A percentile compares a stretch with the other conserved stretches of the same genome.
phyloP scores from a whole-genome alignment of 1,284 basidiomycete species.

The Phenoliferia sp. region DNA sequence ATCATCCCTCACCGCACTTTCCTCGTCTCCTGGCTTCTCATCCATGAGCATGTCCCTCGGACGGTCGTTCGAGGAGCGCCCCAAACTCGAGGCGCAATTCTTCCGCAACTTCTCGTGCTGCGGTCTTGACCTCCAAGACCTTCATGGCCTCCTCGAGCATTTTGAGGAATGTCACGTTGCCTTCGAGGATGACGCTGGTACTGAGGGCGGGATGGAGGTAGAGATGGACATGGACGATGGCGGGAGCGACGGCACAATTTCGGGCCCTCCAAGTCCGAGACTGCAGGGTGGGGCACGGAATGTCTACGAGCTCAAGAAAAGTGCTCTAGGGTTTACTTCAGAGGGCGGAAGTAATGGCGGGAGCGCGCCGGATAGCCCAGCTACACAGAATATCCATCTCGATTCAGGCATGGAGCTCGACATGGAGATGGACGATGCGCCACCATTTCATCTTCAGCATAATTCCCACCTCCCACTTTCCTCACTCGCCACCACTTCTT shows the following conservation, averaged over 20 bases:
- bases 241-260: slow-evolving; percentile 29
- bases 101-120: slow-evolving; percentile 81
- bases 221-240: slow-evolving; percentile 30
- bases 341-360: not conserved
- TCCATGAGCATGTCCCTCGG: slow-evolving; percentile 35
- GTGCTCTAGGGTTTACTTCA: slow-evolving; percentile 9
- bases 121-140: slow-evolving; percentile 67
- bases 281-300: slow-evolving; percentile 3
- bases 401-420: slow-evolving; percentile 30
- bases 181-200: slow-evolving; percentile 24
- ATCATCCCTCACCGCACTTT: slow-evolving; percentile 26
- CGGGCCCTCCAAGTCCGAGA: slow-evolving; percentile 28
- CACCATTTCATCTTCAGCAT: not conserved
- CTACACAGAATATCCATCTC: slow-evolving; percentile 8
- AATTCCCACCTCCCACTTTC: slow-evolving; percentile 8
- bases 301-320: slow-evolving; percentile 27
- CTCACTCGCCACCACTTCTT: slow-evolving; percentile 8
- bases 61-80: slow-evolving; percentile 33
- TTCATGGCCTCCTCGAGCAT: slow-evolving; percentile 79
- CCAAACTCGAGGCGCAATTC: slow-evolving; percentile 38
- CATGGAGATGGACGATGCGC: slow-evolving; percentile 34
- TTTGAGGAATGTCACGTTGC: slow-evolving; percentile 74
- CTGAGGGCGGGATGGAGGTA: slow-evolving; percentile 7
- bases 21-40: slow-evolving; percentile 32
- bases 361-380: slow-evolving; percentile 25